Percentiles rank a stretch among this genome's conserved stretches.
phyloP scores from a whole-genome alignment of 2,329 filamentous ascomycete species.

The Fusarium sp. region DNA sequence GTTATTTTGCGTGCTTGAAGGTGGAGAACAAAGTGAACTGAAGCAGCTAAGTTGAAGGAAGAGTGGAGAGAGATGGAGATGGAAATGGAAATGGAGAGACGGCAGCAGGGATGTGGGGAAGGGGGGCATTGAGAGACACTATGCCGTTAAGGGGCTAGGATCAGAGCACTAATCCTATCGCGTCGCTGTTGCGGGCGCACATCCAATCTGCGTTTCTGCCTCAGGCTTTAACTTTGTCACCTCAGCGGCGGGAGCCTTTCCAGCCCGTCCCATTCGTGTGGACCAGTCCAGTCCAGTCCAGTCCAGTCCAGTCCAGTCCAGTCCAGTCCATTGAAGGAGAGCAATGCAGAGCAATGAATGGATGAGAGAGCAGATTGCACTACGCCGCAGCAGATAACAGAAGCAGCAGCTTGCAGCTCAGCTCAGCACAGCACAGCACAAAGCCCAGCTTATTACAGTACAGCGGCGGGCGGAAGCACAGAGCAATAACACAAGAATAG shows the following conservation, averaged over 20 bases:
- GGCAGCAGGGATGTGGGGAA: slow-evolving; percentile 28
- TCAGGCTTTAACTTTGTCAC: slow-evolving; percentile 17
- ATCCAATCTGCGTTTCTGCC: slow-evolving; percentile 23
- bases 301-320: too few relatives aligned
- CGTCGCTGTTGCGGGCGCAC: slow-evolving; percentile 35
- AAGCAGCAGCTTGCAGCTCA: slow-evolving; percentile 9
- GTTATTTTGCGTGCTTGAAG: slow-evolving; percentile 34
- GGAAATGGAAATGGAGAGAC: slow-evolving; percentile 31
- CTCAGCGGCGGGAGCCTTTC: slow-evolving; percentile 11
- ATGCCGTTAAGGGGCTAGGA: slow-evolving; percentile 14
- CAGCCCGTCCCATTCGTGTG: slow-evolving; percentile 35
- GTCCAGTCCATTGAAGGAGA: neutral
- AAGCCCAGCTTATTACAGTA: neutral
- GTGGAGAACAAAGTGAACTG: slow-evolving; percentile 31
- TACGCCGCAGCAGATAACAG: slow-evolving; percentile 26
- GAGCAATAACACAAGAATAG: slow-evolving; percentile 20
- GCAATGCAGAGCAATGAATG: slow-evolving; percentile 6
- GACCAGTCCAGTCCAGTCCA: slow-evolving; percentile 8
- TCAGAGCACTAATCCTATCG: slow-evolving; percentile 15
- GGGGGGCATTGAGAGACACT: neutral
- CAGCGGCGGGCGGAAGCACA: slow-evolving; percentile 11
- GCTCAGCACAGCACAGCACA: neutral
- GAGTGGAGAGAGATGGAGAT: slow-evolving; percentile 10
- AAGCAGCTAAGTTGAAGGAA: slow-evolving; percentile 27
- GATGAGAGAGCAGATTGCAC: slow-evolving; percentile 9